A percentile compares a stretch with the other conserved stretches of the same genome.
These are phyloP conservation scores for Emmonsiellopsis sp. DNA, from an alignment of 2,329 filamentous ascomycete species.

Conservation along the genomic window DNA sequence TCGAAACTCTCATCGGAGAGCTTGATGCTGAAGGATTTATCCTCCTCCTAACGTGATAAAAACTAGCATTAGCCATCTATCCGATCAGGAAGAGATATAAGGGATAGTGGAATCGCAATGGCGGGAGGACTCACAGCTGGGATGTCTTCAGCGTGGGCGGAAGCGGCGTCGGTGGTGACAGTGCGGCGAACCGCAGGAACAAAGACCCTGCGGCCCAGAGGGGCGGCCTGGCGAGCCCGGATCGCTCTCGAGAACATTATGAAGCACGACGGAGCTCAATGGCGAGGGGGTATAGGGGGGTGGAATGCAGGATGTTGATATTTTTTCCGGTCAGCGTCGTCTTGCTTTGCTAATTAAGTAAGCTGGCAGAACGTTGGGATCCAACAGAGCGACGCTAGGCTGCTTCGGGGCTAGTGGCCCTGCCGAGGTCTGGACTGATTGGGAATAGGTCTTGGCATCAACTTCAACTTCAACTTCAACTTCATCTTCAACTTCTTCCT, in stretches of 20 bases:
- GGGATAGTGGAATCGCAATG: neutral
- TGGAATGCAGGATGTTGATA: neutral
- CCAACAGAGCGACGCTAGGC: no score
- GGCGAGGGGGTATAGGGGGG: neutral
- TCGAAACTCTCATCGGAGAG: conserved; percentile 99
- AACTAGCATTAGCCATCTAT: conserved; percentile 3
- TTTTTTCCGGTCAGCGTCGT: no score
- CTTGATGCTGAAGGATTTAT: conserved; percentile 83
- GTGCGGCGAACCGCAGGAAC: conserved; percentile 52
- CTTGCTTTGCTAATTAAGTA: no score
- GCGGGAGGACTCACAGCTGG: conserved; percentile 47
- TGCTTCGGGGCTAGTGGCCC: no score
- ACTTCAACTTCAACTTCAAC: no score
- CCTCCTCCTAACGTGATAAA: conserved; percentile 60
- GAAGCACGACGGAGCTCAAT: conserved; percentile 15
- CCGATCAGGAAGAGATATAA: neutral
- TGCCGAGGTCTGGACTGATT: no score
- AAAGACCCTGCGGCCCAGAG: conserved; percentile 43
- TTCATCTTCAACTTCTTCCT: no score
- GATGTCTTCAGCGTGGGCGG: conserved; percentile 76
- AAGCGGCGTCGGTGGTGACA: conserved; percentile 93
- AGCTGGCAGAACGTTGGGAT: no score
- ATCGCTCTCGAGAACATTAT: conserved; percentile 65
- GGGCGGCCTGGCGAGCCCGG: conserved; percentile 52
- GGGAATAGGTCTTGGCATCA: no score